These are phyloP conservation scores for Detonula confervacea DNA, from an alignment of 352 stramenopile genomes.

Conservation along the genomic window DNA sequence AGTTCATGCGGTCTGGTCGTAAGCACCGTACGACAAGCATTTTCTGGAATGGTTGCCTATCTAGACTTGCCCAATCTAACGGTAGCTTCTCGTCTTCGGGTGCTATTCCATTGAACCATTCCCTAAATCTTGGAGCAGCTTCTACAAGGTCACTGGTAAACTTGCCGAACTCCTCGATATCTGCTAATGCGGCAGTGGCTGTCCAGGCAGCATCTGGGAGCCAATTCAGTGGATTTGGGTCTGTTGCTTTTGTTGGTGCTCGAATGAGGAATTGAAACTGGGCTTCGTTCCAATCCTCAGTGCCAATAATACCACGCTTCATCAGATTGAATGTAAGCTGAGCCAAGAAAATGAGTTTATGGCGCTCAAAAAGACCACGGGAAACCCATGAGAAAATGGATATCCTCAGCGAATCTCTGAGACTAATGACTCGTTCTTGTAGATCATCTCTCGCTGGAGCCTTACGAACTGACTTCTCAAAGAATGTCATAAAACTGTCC, in stretches of 20 bases:
- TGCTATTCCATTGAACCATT: conserved; percentile 97
- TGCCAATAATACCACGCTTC: conserved; percentile 92
- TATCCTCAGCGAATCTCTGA: conserved; percentile 93
- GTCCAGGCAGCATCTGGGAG: conserved; percentile 92
- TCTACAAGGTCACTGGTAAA: conserved; percentile 96
- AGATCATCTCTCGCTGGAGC: conserved; percentile 89
- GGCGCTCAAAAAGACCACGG: conserved; percentile 93
- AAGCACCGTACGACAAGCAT: conserved; percentile 94
- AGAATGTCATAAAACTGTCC: conserved; percentile 96
- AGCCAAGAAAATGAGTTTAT: conserved; percentile 97
- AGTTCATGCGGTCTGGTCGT: conserved; percentile 93
- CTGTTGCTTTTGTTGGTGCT: conserved; percentile 84
- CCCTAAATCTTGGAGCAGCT: conserved; percentile 93
- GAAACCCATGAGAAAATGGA: conserved; percentile 97
- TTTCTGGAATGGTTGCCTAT: conserved; percentile 95
- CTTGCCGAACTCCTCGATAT: conserved; percentile 96
- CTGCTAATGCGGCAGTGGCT: conserved; percentile 89
- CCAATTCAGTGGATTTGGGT: conserved; percentile 90
- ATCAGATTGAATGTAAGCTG: conserved; percentile 98
- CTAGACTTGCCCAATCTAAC: conserved; percentile 95
- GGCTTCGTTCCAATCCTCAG: conserved; percentile 92
- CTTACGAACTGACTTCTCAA: conserved; percentile 95
- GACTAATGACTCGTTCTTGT: conserved; percentile 90
- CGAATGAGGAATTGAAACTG: conserved; percentile 97
- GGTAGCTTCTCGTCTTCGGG: conserved; percentile 97